Conservation (phyloP, 1,284 basidiomycete genomes). For the Apiotrichum laibachii region DNA sequence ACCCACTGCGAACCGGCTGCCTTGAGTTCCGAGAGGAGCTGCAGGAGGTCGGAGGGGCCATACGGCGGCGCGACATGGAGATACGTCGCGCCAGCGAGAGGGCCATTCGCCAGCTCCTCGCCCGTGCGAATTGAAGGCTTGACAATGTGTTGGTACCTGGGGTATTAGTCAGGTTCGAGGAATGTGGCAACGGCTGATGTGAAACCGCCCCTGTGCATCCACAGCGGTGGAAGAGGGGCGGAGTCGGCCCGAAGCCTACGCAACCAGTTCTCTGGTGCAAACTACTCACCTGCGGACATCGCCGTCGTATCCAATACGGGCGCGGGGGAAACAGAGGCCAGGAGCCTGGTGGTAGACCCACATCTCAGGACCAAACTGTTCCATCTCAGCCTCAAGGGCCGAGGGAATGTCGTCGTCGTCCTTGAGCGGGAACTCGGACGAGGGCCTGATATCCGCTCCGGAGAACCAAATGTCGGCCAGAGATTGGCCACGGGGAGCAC, state of each 20-base stretch:
- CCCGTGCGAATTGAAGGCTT: conserved; percentile 27
- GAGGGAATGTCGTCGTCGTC: conserved; percentile 22
- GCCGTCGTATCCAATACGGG: conserved; percentile 39
- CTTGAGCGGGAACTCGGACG: background rate
- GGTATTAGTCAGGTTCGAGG: background rate
- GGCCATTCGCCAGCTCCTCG: conserved; percentile 25
- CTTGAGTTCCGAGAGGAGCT: conserved; percentile 22
- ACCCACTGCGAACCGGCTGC: conserved; percentile 20
- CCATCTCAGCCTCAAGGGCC: conserved; percentile 24
- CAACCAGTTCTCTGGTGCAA: background rate
- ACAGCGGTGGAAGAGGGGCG: too few species aligned
- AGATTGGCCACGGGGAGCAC: conserved; percentile 2
- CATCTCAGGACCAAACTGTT: conserved; percentile 33
- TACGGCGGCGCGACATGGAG: conserved; percentile 42
- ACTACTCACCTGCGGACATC: conserved; percentile 34
- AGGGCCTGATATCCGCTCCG: too few species aligned
- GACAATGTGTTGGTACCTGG: conserved; percentile 35
- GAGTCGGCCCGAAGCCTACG: too few species aligned
- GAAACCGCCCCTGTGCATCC: too few species aligned
- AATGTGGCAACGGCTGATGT: background rate
- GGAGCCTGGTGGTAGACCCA: conserved; percentile 35
- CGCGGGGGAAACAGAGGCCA: conserved; percentile 25
- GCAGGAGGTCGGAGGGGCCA: conserved; percentile 28
- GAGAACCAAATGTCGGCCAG: background rate
- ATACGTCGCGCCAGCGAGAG: conserved; percentile 30